These are phyloP conservation scores for Penicillium sp. DNA, from an alignment of 2,329 filamentous ascomycete genomes.

Conservation along the genomic window DNA sequence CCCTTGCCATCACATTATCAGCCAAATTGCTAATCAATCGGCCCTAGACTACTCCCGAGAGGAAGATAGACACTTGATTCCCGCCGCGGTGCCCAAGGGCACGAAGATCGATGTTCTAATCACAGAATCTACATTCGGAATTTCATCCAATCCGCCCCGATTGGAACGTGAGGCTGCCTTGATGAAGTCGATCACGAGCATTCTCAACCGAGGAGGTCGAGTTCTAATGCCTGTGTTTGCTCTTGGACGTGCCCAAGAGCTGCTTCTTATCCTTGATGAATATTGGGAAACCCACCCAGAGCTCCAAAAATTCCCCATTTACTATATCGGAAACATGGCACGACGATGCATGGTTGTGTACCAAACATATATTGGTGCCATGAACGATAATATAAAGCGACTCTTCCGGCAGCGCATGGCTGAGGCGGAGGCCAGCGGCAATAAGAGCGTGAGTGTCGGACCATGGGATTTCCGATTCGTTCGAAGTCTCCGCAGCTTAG, in stretches of 20 bases:
- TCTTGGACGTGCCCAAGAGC: conserved; percentile 86
- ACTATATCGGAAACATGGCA: conserved; percentile 93
- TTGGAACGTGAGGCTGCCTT: conserved; percentile 87
- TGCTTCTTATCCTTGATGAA: conserved; percentile 91
- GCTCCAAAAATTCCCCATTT: conserved; percentile 87
- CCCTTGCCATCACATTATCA: too few species aligned
- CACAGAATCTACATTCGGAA: conserved; percentile 95
- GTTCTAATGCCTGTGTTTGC: conserved; percentile 95
- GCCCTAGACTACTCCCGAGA: conserved; percentile 81
- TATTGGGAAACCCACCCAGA: conserved; percentile 92
- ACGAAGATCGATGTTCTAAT: conserved; percentile 95
- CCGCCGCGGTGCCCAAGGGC: conserved; percentile 81
- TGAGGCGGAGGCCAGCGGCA: conserved; percentile 77
- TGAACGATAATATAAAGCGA: conserved; percentile 99
- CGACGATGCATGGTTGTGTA: conserved; percentile 98
- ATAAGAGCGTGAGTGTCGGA: conserved; percentile 65
- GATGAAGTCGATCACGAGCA: conserved; percentile 91
- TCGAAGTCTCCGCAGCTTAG: conserved; percentile 83
- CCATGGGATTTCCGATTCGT: conserved; percentile 98
- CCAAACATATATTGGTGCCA: conserved; percentile 94
- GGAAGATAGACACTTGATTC: conserved; percentile 91
- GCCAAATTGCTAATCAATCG: not conserved
- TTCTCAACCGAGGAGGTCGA: conserved; percentile 86
- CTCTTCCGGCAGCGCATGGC: conserved; percentile 92
- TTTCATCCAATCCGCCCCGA: conserved; percentile 87